These are phyloP conservation scores for Annona squamosa DNA, from an alignment of 164 flowering plant genomes.

Conservation along the genomic window DNA sequence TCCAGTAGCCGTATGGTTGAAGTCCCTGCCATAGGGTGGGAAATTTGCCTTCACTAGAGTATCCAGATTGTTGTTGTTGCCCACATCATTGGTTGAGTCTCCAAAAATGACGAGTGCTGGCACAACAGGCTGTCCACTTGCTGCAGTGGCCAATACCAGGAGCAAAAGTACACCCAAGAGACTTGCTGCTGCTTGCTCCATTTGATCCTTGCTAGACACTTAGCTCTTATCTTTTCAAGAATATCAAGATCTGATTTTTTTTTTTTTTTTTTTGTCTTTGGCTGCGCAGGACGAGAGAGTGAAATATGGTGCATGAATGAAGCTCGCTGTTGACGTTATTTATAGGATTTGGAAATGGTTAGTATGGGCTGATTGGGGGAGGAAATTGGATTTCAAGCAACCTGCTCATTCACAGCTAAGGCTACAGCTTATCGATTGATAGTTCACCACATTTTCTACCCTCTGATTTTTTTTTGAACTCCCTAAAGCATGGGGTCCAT, in stretches of 20 bases:
- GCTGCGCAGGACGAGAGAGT: neutral
- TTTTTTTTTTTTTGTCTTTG: neutral
- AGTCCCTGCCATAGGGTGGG: constrained; percentile 91
- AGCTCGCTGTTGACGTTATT: neutral
- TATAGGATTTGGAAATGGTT: neutral
- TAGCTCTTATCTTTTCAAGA: no score
- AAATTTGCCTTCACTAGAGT: constrained; percentile 76
- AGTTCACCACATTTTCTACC: neutral
- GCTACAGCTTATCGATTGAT: constrained; percentile 9
- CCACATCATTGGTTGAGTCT: constrained; percentile 84
- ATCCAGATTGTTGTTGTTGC: constrained; percentile 65
- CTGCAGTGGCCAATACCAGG: constrained; percentile 16
- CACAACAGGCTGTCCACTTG: constrained; percentile 55
- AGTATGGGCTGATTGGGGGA: constrained; percentile 7
- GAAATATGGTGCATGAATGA: neutral
- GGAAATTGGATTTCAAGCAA: constrained; percentile 16
- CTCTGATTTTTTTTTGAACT: neutral
- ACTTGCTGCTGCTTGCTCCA: constrained; percentile 25
- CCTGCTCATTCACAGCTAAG: constrained; percentile 21
- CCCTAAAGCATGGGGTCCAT: neutral
- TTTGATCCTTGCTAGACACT: neutral
- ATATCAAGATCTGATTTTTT: neutral
- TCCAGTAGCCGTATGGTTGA: constrained; percentile 63
- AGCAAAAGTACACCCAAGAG: constrained; percentile 7
- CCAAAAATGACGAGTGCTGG: constrained; percentile 79